Percentiles rank a stretch among this genome's conserved stretches.
Evolutionary conservation across 208 protist genomes (phyloP).

Genomic region (Hexamita inflata): DNA sequence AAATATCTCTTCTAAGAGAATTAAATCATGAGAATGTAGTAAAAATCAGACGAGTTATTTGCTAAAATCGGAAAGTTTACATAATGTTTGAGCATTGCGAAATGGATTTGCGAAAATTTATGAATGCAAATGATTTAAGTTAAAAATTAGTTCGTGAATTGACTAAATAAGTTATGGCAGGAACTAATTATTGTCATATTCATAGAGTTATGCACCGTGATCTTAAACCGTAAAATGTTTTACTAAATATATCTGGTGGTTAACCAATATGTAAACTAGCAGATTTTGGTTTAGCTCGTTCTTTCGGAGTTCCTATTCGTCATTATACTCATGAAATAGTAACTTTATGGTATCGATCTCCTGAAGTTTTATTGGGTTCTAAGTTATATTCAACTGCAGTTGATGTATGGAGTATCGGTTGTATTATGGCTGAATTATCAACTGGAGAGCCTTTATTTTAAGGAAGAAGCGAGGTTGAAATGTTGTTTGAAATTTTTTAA

Average conservation of each 20-base stretch:
- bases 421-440: too few relatives aligned
- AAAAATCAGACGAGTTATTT: constrained; percentile 56
- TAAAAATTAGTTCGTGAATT: background rate
- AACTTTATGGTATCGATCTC: constrained; percentile 38
- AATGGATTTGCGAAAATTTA: constrained; percentile 59
- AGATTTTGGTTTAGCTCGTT: constrained; percentile 36
- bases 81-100: constrained; percentile 62
- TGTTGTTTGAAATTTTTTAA: too few relatives aligned
- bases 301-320: constrained; percentile 10
- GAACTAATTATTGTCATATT: background rate
- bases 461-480: too few relatives aligned
- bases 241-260: too few relatives aligned
- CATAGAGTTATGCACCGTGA: background rate
- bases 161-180: background rate
- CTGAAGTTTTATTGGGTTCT: constrained; percentile 30
- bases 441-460: too few relatives aligned
- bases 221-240: too few relatives aligned
- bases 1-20: too few relatives aligned
- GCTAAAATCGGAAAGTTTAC: constrained; percentile 52
- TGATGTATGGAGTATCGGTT: constrained; percentile 33
- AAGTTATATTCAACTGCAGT: constrained; percentile 30
- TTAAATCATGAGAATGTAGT: constrained; percentile 82
- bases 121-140: constrained; percentile 42
- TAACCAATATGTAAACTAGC: constrained; percentile 26
- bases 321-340: constrained; percentile 25